These are phyloP conservation scores for Candida ortonii DNA, from an alignment of 805 yeast species.

Conservation along the genomic window DNA sequence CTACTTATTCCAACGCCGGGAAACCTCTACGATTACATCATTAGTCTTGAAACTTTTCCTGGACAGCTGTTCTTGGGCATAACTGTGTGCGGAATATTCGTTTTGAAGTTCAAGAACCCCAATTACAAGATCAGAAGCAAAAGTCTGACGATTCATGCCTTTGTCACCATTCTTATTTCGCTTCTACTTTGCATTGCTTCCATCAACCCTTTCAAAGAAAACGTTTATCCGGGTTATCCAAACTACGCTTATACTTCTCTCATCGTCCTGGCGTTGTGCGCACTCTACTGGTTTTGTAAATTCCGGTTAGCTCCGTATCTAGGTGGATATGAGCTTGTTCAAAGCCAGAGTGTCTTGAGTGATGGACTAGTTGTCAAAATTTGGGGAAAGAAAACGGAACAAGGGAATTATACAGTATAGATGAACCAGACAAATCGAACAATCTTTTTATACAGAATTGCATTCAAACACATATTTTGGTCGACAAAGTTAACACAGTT, in stretches of 20 bases:
- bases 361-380: slow-evolving; percentile 59
- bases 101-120: slow-evolving; percentile 51
- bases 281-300: slow-evolving; percentile 53
- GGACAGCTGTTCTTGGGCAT: slow-evolving; percentile 48
- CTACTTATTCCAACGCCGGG: slow-evolving; percentile 44
- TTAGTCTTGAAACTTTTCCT: slow-evolving; percentile 52
- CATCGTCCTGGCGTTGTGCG: slow-evolving; percentile 40
- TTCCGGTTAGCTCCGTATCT: slow-evolving; percentile 46
- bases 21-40: slow-evolving; percentile 49
- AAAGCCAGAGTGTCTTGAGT: slow-evolving; percentile 39
- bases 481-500: too few species aligned
- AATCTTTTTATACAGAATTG: too few species aligned
- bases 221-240: slow-evolving; percentile 40
- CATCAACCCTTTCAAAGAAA: slow-evolving; percentile 37
- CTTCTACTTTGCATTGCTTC: slow-evolving; percentile 52
- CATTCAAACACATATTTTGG: too few species aligned
- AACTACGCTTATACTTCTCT: slow-evolving; percentile 49
- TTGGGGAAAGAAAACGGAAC: slow-evolving; percentile 59
- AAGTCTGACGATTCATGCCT: slow-evolving; percentile 48
- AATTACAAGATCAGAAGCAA: slow-evolving; percentile 48
- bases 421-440: too few species aligned
- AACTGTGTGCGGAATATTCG: slow-evolving; percentile 55
- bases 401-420: too few species aligned
- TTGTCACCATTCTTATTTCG: slow-evolving; percentile 44
- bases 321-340: slow-evolving; percentile 44